phyloP scores from a whole-genome alignment of 2,329 filamentous ascomycete genomes.

The Acephala macrosclerotiorum region DNA sequence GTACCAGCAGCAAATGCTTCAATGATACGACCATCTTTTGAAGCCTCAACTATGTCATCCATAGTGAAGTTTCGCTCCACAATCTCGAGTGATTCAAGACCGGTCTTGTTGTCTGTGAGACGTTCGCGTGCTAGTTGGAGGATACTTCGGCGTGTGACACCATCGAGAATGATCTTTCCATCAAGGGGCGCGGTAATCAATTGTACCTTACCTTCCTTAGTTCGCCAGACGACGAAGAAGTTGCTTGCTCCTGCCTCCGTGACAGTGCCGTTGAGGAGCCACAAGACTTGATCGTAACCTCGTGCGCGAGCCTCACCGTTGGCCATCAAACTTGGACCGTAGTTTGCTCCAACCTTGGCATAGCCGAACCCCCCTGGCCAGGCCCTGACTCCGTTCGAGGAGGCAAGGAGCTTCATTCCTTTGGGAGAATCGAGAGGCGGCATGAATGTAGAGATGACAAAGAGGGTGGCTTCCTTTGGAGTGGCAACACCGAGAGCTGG shows the following conservation, averaged over 20 bases:
- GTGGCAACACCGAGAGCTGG: constrained; percentile 81
- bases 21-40: constrained; percentile 76
- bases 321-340: constrained; percentile 82
- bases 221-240: constrained; percentile 86
- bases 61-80: constrained; percentile 88
- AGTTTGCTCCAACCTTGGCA: constrained; percentile 93
- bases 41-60: constrained; percentile 75
- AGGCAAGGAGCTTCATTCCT: constrained; percentile 79
- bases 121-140: constrained; percentile 74
- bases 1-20: constrained; percentile 91
- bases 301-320: constrained; percentile 75
- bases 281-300: constrained; percentile 91
- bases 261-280: constrained; percentile 84
- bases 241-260: constrained; percentile 94
- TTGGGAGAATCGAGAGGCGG: constrained; percentile 59
- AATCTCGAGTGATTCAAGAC: constrained; percentile 65
- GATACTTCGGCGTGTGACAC: constrained; percentile 84
- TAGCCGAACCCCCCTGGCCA: constrained; percentile 95
- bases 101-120: constrained; percentile 50
- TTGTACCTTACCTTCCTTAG: constrained; percentile 68
- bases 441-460: constrained; percentile 76
- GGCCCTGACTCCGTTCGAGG: constrained; percentile 81
- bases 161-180: constrained; percentile 84
- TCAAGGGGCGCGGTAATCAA: constrained; percentile 85
- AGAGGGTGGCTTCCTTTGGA: constrained; percentile 86